Base-by-base conservation (phyloP, 805 yeast species). In the Ogataea neopini region DNA sequence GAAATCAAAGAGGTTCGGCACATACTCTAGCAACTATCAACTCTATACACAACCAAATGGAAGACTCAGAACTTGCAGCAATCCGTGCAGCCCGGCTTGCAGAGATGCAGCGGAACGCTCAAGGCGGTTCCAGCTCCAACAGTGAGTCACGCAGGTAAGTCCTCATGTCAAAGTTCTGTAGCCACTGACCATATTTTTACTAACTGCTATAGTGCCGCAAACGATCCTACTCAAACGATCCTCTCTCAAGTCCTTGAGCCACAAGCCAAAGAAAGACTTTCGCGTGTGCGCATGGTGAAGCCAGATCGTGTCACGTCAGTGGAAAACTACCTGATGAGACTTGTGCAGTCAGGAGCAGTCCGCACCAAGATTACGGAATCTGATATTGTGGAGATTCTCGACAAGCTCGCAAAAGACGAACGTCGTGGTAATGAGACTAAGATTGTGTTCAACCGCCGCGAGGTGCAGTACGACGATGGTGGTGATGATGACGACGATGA, bases 251-350 rank as follows among this genome's bases (percentile, higher is more conserved):
- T 89, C 17, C 73, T 94, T 38, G 88, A 87, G 47, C 83, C 92
- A 9, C 80, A 77, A 43, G 99, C 98, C 1, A 76, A 95, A 40
- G 97, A 92, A 61, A 76, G 99, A 49, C 73, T 92, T 39, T 80
- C 91, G 15, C 75, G 99, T 49, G 95, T 92, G 15, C 73, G 89
- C 23, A 77, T 94, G 63, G 99, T 92, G 37, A 81, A 91, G 61
- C 95, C 95, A 2, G 98, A 94, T 44, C 75, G 97, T 47, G 98
- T 96, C 1, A 77, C 79, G 43, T 87, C 90, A 2, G 97, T 90
- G 11, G 97, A 92, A 59, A 82, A 84, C 52, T 81, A 92, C 58
- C 70, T 92, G 38, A 69, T 86, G 22, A 80, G 83, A 57, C 69
- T 92, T 64, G 86, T 83, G 7, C 80, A 82, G 50, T 76, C 86